These are phyloP conservation scores for Gypsophila paniculata DNA, from an alignment of 179 eudicot species.

Conservation along the genomic window DNA sequence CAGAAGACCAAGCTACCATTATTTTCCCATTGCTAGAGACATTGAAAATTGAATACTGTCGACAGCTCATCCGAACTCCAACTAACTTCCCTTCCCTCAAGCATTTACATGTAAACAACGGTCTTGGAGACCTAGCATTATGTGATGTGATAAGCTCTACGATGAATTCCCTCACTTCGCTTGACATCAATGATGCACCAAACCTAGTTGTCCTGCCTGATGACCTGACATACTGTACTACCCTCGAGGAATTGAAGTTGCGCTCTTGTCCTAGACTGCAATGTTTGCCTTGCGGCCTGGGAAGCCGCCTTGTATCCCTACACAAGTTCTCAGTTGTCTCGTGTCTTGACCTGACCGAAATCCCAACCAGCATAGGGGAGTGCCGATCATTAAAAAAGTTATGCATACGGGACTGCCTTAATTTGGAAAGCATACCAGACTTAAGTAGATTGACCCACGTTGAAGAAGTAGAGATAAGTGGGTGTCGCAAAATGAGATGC, in stretches of 20 bases:
- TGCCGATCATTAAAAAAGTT: constrained; percentile 18
- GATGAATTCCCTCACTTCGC: constrained; percentile 9
- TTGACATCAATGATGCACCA: constrained; percentile 19
- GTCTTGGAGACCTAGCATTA: constrained; percentile 14
- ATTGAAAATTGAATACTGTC: constrained; percentile 23
- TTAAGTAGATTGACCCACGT: constrained; percentile 15
- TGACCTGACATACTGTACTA: constrained; percentile 16
- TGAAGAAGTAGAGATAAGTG: constrained; percentile 22
- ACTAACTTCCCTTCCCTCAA: constrained; percentile 21
- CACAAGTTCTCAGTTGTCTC: constrained; percentile 6
- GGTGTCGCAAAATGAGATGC: constrained; percentile 15
- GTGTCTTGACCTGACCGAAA: constrained; percentile 15
- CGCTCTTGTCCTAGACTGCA: constrained; percentile 16
- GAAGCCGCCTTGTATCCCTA: constrained; percentile 16
- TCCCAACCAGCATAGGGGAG: constrained; percentile 14
- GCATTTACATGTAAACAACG: constrained; percentile 18
- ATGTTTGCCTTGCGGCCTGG: constrained; percentile 16
- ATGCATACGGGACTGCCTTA: constrained; percentile 13
- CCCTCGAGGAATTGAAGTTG: constrained; percentile 17
- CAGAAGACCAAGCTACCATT: background rate
- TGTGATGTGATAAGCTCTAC: constrained; percentile 14
- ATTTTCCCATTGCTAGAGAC: constrained; percentile 23
- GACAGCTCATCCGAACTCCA: constrained; percentile 16
- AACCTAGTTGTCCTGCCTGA: constrained; percentile 17
- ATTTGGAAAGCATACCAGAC: constrained; percentile 20